Evolutionary conservation across 1,284 basidiomycete species (phyloP), one percentile per base, ranked within the genome.

Genomic region (Ustilago loliicola): DNA sequence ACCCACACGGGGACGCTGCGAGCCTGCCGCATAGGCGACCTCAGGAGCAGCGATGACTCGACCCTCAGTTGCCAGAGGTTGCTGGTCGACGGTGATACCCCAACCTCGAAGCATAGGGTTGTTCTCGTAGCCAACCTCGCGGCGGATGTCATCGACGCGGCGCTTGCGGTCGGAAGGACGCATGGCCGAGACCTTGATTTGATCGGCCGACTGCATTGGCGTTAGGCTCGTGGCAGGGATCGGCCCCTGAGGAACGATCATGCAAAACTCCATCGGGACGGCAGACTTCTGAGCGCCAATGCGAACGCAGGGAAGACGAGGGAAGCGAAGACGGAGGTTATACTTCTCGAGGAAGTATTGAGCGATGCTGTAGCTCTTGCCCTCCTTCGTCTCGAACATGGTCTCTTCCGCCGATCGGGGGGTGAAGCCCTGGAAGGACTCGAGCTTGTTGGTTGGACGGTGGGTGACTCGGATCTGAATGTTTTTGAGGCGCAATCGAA

Each of bases 31-130:
- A 36, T 82, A 83, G 73, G 81, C 32, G 61, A 80, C 77, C 79
- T 77, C 67, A 61, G 70, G 85, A 5, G 86, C 85, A 6, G 61
- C 40, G 27, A 89, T 79, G 19, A 87, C 77, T 1, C 88, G 82
- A 4, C 86, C 88, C 23, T 83, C 48, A 4, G 86, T 74, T 42
- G 27, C 72, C 79, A 85, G 71, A 76, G 88, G 87, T 8, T 78
- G 25, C 0, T 38, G 54, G 9, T 84, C 68, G 42, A 89, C 83
- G 40, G 87, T 79, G 57, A 89, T 57, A 5, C 87, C 87, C 88
- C 88, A 89, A 6, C 81, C 74, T 27, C 79, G 38, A 19, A 81
- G 53, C 50, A 61, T 38, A 19, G 55, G 60, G 32, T 69, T 72
- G 27, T 29, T 45, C 54, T 83, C 81, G 64, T 80, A 81, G 61